Base-by-base conservation (phyloP, 2,329 filamentous ascomycete species). In the Ophiocordyceps camponoti-rufipedis region DNA sequence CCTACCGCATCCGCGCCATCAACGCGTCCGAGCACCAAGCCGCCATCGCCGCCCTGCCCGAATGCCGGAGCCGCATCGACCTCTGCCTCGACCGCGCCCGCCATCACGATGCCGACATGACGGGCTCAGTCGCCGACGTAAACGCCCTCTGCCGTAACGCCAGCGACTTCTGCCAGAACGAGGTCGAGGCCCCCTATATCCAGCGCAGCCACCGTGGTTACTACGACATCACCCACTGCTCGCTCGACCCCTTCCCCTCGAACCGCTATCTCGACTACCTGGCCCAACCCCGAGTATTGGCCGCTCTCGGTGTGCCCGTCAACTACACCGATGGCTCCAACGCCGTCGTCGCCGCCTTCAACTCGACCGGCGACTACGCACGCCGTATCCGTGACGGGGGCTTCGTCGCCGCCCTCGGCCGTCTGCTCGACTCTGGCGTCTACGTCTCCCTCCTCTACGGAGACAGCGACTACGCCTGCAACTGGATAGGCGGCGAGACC, bases 391-490 rank as follows among this genome's bases (percentile, higher is more conserved):
- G 16, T 7, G 18, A 69, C 65, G 41, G 71, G 67, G 14, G 55
- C 57, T 49, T 65, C 67, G 46, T 69, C 64, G 28, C 61, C 51
- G 66, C 74, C 47, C 64, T 83, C 2, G 76, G 75, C 43, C 63
- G 69, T 29, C 69, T 83, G 28, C 65, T 84, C 44, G 67, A 74
- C 38, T 67, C 63, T 1, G 79, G 78, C 28, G 72, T 85, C 41
- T 78, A 76, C 33, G 75, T 91, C 10, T 78, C 80, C 10, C 64
- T 89, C 50, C 71, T 86, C 52, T 85, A 88, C 58, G 74, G 73
- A 19, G 74, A 77, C 53, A 61, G 71, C 47, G 74, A 78, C 56
- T 78, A 72, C 53, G 69, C 72, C 45, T 78, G 74, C 57, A 78
- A 76, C 56, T 78, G 80, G 58, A 65, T 81, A 51, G 84, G 85